Evolutionary conservation across 805 yeast species (phyloP), one percentile per base, ranked within the genome.

Genomic region (Vanderwaltozyma verrucispora): DNA sequence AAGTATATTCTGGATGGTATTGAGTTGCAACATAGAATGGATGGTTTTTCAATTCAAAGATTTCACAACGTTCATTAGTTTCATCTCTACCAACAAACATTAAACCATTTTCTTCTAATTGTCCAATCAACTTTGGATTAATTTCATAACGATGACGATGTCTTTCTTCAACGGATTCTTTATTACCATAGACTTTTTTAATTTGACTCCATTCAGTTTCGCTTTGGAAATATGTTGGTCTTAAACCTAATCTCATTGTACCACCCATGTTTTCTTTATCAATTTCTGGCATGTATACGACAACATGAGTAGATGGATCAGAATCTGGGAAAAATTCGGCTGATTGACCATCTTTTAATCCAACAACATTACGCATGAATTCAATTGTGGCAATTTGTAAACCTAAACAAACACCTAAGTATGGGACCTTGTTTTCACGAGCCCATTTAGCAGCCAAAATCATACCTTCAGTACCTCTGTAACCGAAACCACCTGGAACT

Each of bases 101-200:
- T 61, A 94, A 72, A 15, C 97, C 98, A 36, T 78, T 67, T 7
- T 62, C 61, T 64, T 92, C 97, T 44, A 89, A 73, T 31, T 67
- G 63, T 14, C 64, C 67, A 46, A 88, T 80, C 49, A 84, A 68
- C 46, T 72, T 74, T 13, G 98, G 99, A 64, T 88, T 89, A 51
- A 92, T 84, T 64, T 92, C 99, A 62, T 92, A 92, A 67, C 99
- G 79, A 64, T 92, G 99, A 69, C 99, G 82, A 63, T 92, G 99
- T 72, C 99, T 84, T 69, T 92, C 99, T 43, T 69, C 69, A 35
- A 87, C 88, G 32, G 71, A 65, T 2, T 68, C 71, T 21, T 71
- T 69, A 41, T 74, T 77, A 40, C 92, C 94, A 60, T 89, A 89
- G 38, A 89, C 69, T 63, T 75, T 72, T 62, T 83, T 77, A 53